Evolutionary conservation across 495 filamentous ascomycete genomes (phyloP).

Genomic region (Daldinia bambusicola): DNA sequence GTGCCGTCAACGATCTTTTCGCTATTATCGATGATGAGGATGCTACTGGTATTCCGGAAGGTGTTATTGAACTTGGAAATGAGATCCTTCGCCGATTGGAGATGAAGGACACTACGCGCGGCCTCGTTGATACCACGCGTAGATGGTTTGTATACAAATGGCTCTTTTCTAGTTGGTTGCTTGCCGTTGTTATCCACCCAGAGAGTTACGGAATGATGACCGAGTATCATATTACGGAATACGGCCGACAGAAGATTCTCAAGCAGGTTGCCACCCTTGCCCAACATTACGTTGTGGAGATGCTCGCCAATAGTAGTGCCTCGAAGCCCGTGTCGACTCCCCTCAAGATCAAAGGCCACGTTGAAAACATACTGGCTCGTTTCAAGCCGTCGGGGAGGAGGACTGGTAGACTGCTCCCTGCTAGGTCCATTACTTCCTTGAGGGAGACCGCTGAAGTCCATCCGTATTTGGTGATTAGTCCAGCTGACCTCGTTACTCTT

Average conservation of each 20-base stretch:
- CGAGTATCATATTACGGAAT: slow-evolving; percentile 90
- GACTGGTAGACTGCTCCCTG: slow-evolving; percentile 71
- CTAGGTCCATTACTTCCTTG: slow-evolving; percentile 74
- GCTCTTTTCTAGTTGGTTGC: slow-evolving; percentile 88
- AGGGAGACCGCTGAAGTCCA: slow-evolving; percentile 76
- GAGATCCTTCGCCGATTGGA: slow-evolving; percentile 83
- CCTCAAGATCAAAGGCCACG: slow-evolving; percentile 73
- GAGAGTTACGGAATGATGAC: slow-evolving; percentile 90
- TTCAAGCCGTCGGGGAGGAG: slow-evolving; percentile 67
- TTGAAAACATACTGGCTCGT: slow-evolving; percentile 77
- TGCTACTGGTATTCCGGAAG: slow-evolving; percentile 83
- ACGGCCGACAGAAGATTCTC: slow-evolving; percentile 87
- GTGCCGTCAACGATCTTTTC: slow-evolving; percentile 83
- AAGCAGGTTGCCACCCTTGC: slow-evolving; percentile 82
- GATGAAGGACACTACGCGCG: slow-evolving; percentile 57
- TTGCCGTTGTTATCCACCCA: slow-evolving; percentile 85
- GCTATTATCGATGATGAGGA: slow-evolving; percentile 82
- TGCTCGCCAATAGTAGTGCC: slow-evolving; percentile 57
- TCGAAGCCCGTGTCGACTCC: slow-evolving; percentile 71
- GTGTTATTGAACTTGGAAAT: slow-evolving; percentile 81
- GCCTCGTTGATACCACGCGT: slow-evolving; percentile 72
- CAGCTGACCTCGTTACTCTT: slow-evolving; percentile 76
- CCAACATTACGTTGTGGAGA: slow-evolving; percentile 76
- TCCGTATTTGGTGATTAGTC: slow-evolving; percentile 76
- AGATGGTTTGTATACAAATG: slow-evolving; percentile 88